Percentiles rank a stretch among this genome's conserved stretches.
phyloP scores from a whole-genome alignment of 768 basidiomycete species.

The Suillus decipiens region DNA sequence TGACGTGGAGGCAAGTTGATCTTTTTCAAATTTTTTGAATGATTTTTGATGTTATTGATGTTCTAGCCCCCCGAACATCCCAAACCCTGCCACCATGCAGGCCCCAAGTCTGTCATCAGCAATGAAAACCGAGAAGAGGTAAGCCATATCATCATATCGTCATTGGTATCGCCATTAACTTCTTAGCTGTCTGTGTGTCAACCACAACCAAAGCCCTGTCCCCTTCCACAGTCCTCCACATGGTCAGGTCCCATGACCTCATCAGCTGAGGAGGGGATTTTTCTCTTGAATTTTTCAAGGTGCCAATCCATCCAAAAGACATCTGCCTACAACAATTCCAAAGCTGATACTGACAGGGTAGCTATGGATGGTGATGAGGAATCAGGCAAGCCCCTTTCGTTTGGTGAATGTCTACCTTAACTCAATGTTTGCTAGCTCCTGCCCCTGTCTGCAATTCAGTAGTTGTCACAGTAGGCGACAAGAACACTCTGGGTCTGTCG shows the following conservation, averaged over 20 bases:
- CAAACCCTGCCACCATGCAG: no score
- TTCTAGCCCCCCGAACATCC: no score
- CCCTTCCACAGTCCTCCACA: neutral
- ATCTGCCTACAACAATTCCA: neutral
- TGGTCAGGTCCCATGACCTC: neutral
- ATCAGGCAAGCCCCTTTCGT: no score
- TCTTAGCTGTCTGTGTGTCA: neutral
- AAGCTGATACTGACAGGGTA: neutral
- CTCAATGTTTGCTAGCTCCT: neutral
- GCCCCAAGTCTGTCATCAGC: neutral
- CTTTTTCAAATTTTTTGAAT: neutral
- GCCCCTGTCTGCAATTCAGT: no score
- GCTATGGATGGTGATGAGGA: no score
- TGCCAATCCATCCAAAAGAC: neutral
- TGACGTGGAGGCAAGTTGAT: neutral
- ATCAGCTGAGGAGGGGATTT: conserved; percentile 2
- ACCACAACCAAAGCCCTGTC: neutral
- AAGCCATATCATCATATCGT: neutral
- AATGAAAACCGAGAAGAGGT: neutral
- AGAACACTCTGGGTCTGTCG: no score
- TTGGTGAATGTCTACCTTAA: no score
- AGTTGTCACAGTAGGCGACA: no score
- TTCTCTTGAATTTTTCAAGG: neutral
- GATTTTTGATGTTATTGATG: neutral
- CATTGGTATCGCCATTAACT: neutral